Base-by-base conservation (phyloP, 345 rosid species). In the Hypericum androsaemum region DNA sequence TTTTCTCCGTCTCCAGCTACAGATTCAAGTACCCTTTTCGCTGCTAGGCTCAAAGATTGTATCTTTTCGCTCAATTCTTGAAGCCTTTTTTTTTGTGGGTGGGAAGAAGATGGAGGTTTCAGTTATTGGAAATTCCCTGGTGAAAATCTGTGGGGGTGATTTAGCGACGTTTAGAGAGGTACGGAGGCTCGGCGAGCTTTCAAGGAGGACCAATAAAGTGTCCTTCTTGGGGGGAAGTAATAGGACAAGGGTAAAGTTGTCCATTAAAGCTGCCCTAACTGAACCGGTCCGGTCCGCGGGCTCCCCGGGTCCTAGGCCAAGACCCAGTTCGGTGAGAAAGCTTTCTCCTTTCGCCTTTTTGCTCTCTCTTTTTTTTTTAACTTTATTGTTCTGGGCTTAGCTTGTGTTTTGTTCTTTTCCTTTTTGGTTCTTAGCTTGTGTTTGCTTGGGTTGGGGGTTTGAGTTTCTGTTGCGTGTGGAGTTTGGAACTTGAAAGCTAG, bases 91-190 rank as follows among this genome's bases (percentile, higher is more conserved):
- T 13, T 32, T 6, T 35, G 35, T 51, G 12, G 8, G 37, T 35
- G 37, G 54, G 5, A 6, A 22, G 13, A 1, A 40, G 46, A 87
- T 83, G 92, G 89, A 87, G 74, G 71, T 81, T 7, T 79, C 92
- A 9, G 76, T 77, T 52, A 76, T 79, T 8, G 73, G 76, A 5
- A 74, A 71, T 42, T 60, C 86, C 17, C 82, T 70, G 72, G 76
- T 74, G 14, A 70, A 62, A 43, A 58, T 73, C 41, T 65, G 53
- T 35, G 65, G 32, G 5, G 9, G 71, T 57, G 66, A 72, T 5
- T 78, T 71, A 39, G 59, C 70, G 38, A 75, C 70, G 0, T 17
- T 8, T 50, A 75, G 76, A 47, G 80, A 75, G 45, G 64, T 43
- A 42, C 69, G 52, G 65, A 66, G 54, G 50, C 72, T 44, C 16